Evolutionary conservation across 169 alveolate species (phyloP).

Genomic region (Theileria luwenshuni): DNA sequence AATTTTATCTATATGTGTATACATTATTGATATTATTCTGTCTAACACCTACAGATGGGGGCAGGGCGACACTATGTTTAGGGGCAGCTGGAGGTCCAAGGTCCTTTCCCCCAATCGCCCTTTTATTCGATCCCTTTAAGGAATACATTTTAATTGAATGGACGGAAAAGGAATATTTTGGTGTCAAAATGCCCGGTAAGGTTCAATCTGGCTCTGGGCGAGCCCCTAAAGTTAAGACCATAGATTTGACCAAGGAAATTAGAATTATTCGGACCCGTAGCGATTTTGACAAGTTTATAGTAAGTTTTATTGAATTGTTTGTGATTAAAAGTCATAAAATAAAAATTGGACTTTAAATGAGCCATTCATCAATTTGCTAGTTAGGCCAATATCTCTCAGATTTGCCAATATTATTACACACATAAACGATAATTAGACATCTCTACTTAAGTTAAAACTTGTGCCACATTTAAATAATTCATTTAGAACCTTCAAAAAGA

Average conservation of each 20-base stretch:
- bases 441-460: no score
- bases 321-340: no score
- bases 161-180: background rate
- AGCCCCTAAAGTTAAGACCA: slow-evolving; percentile 45
- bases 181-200: slow-evolving; percentile 44
- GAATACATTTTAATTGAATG: background rate
- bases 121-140: background rate
- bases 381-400: no score
- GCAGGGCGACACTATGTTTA: slow-evolving; percentile 24
- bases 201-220: slow-evolving; percentile 21
- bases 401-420: no score
- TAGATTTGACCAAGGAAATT: slow-evolving; percentile 49
- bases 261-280: slow-evolving; percentile 43
- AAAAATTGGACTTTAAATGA: no score
- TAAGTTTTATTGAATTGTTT: no score
- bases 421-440: no score
- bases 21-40: background rate
- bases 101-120: background rate
- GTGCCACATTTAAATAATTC: no score
- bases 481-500: slow-evolving; percentile 36
- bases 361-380: no score
- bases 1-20: no score
- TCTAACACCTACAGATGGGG: slow-evolving; percentile 7
- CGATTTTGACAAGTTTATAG: slow-evolving; percentile 57
- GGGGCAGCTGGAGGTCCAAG: slow-evolving; percentile 19